Conservation (phyloP, 106 monocot species). For the Apostasia ramifera region DNA sequence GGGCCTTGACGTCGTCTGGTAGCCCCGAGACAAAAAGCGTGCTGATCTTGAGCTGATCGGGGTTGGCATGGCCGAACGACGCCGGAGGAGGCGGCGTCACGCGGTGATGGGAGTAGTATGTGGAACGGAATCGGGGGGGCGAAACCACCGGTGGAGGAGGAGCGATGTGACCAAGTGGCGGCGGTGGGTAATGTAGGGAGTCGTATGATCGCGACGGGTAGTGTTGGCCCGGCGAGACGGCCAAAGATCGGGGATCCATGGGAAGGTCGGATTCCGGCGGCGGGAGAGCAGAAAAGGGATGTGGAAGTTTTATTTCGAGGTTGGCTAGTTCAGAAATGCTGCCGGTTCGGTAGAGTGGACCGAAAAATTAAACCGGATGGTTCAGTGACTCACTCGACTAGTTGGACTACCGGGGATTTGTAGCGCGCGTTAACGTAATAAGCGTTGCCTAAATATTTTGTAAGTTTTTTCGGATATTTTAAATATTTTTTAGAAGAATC, state of each 20-base stretch:
- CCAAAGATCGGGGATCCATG: background rate
- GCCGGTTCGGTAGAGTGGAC: too few species aligned
- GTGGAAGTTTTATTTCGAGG: background rate
- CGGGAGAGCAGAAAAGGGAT: background rate
- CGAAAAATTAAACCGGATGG: too few species aligned
- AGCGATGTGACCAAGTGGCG: too few species aligned
- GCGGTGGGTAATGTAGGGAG: background rate
- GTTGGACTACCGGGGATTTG: too few species aligned
- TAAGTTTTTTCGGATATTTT: too few species aligned
- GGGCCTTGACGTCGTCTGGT: slow-evolving; percentile 83
- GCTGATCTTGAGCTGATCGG: slow-evolving; percentile 38
- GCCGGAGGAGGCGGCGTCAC: background rate
- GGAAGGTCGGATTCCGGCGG: background rate
- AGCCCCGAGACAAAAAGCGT: slow-evolving; percentile 79
- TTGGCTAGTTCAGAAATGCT: too few species aligned
- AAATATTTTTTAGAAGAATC: too few species aligned
- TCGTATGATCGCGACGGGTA: background rate
- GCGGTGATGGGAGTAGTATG: background rate
- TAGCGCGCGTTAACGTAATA: too few species aligned
- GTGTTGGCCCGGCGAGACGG: background rate
- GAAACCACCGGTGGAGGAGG: background rate
- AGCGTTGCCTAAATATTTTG: too few species aligned
- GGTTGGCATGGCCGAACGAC: slow-evolving; percentile 9
- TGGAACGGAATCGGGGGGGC: background rate
- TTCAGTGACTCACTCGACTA: too few species aligned